These are phyloP conservation scores for Pecoramyces ruminantium DNA, from an alignment of 192 early-diverging fungal species.

Conservation along the genomic window DNA sequence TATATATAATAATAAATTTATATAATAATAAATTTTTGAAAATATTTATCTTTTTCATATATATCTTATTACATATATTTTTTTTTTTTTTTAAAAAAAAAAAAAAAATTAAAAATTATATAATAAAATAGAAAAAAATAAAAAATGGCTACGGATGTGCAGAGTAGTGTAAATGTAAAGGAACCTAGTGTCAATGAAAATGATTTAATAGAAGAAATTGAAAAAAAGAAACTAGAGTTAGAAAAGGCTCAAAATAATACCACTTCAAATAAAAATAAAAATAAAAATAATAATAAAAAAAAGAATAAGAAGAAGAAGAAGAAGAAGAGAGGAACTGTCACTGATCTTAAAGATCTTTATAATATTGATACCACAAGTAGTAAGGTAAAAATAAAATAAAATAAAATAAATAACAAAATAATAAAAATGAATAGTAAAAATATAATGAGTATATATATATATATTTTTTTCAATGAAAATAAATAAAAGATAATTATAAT, in stretches of 20 bases:
- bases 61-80: too few species aligned
- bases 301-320: slow-evolving; percentile 12
- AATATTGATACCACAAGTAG: neutral
- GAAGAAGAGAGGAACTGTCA: slow-evolving; percentile 10
- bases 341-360: neutral
- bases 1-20: too few species aligned
- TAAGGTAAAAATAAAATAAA: neutral
- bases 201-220: neutral
- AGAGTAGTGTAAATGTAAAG: neutral
- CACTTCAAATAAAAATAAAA: neutral
- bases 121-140: too few species aligned
- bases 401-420: neutral
- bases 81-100: neutral
- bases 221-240: neutral
- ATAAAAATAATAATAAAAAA: slow-evolving; percentile 2
- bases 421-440: neutral
- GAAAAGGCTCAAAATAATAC: neutral
- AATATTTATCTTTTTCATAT: too few species aligned
- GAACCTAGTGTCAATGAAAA: neutral
- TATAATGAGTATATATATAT: neutral
- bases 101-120: neutral
- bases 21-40: too few species aligned
- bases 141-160: neutral
- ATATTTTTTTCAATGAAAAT: too few species aligned
- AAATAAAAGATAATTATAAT: too few species aligned